Base-by-base conservation (phyloP, 176 grass and related monocot genomes). In the Stipa capillata region DNA sequence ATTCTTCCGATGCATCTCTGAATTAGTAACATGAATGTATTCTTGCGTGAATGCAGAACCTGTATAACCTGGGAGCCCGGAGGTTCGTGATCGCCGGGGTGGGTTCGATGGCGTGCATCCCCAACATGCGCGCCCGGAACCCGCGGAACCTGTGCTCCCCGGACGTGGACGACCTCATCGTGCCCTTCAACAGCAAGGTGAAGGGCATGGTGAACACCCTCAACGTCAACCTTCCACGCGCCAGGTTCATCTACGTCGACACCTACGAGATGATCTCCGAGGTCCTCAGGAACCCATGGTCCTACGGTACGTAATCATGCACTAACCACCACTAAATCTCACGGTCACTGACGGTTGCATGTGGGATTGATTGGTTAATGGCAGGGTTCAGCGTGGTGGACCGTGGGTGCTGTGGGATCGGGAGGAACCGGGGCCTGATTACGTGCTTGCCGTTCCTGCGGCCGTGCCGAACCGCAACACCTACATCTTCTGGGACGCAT, bases 401-500 rank as follows among this genome's bases (percentile, higher is more conserved):
- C 83, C 76, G 89, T 12, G 92, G 91, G 17, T 97, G 95, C 92
- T 97, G 95, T 40, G 95, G 95, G 28, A 74, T 97, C 32, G 92
- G 95, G 20, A 70, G 87, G 31, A 97, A 94, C 85, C 47, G 89
- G 4, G 95, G 95, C 21, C 52, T 94, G 80, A 88, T 97, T 69
- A 97, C 91, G 0, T 97, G 95, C 92, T 91, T 97, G 62, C 95
- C 95, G 7, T 85, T 92, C 61, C 79, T 85, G 33, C 91, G 91
- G 31, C 91, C 95, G 3, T 97, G 95, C 79, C 34, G 1, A 84
- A 97, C 77, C 72, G 95, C 57, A 70, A 92, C 13, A 12, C 66
- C 82, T 94, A 94, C 76, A 80, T 98, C 50, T 98, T 98, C 86
- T 98, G 95, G 95, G 95, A 98, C 58, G 95, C 95, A 11, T 98